phyloP scores from a whole-genome alignment of 257 asterid species.

The Scutellaria barbata region DNA sequence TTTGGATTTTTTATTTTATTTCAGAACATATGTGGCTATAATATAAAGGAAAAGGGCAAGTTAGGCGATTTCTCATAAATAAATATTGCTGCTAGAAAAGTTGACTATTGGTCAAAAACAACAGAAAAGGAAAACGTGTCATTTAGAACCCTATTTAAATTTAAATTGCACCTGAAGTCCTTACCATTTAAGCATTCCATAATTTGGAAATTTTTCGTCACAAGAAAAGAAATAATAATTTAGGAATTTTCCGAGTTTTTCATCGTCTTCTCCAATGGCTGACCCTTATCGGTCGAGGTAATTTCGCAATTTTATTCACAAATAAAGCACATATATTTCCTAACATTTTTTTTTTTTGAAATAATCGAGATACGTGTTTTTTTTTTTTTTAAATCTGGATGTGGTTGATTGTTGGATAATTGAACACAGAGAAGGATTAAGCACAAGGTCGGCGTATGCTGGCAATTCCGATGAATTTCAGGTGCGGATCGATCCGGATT shows the following conservation, averaged over 20 bases:
- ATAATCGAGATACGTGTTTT: neutral
- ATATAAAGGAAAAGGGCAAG: too few relatives aligned
- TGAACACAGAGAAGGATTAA: conserved; percentile 68
- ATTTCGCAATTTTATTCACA: neutral
- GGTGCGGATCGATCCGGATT: conserved; percentile 85
- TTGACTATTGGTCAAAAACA: neutral
- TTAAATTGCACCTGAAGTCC: neutral
- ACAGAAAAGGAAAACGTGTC: neutral
- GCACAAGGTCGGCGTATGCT: conserved; percentile 69
- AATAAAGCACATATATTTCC: neutral
- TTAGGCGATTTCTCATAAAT: too few relatives aligned
- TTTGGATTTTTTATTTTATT: too few relatives aligned
- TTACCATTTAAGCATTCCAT: neutral
- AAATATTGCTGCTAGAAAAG: too few relatives aligned
- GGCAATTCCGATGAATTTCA: conserved; percentile 76
- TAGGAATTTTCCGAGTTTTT: conserved; percentile 18
- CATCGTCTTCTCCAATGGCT: conserved; percentile 42
- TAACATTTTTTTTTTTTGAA: neutral
- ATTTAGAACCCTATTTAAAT: neutral
- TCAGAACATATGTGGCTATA: too few relatives aligned
- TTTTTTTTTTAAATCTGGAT: neutral
- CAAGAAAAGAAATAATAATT: neutral
- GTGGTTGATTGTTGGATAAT: conserved; percentile 23
- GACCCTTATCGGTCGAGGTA: conserved; percentile 74
- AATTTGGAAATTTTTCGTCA: too few relatives aligned